These are phyloP conservation scores for Phaeosphaeriaceae sp. DNA, from an alignment of 2,329 filamentous ascomycete species.

Conservation along the genomic window DNA sequence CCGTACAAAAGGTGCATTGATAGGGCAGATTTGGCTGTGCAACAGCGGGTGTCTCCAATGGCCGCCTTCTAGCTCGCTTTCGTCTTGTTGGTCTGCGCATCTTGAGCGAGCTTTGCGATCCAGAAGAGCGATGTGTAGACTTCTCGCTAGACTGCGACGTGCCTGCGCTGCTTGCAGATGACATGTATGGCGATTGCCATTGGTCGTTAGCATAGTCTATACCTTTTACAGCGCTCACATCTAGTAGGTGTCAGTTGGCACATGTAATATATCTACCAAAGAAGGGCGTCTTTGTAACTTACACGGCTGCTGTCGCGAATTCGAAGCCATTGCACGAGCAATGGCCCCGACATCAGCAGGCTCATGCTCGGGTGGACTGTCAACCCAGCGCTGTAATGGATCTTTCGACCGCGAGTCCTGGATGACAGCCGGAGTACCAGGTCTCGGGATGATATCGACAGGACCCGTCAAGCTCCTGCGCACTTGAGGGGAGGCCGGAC, in stretches of 20 bases:
- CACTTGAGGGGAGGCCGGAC: constrained; percentile 13
- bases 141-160: constrained; percentile 32
- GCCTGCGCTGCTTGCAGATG: constrained; percentile 31
- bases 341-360: constrained; percentile 31
- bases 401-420: constrained; percentile 14
- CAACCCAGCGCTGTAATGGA: constrained; percentile 37
- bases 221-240: not conserved
- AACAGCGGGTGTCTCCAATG: constrained; percentile 14
- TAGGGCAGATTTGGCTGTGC: constrained; percentile 22
- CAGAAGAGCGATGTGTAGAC: constrained; percentile 20
- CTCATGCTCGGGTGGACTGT: constrained; percentile 38
- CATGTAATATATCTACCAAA: too few relatives aligned
- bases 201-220: constrained; percentile 7
- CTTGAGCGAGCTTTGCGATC: constrained; percentile 23
- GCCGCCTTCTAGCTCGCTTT: constrained; percentile 17
- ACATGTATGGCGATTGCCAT: constrained; percentile 22
- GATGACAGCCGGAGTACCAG: constrained; percentile 27
- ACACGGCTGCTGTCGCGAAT: constrained; percentile 9
- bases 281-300: not conserved
- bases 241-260: constrained; percentile 3
- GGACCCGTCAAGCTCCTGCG: constrained; percentile 11
- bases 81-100: constrained; percentile 15
- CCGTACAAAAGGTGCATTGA: constrained; percentile 41
- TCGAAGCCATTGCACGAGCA: constrained; percentile 31
- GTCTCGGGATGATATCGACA: constrained; percentile 31